phyloP scores from a whole-genome alignment of 75 land plant genomes.

The Pinus albicaulis region DNA sequence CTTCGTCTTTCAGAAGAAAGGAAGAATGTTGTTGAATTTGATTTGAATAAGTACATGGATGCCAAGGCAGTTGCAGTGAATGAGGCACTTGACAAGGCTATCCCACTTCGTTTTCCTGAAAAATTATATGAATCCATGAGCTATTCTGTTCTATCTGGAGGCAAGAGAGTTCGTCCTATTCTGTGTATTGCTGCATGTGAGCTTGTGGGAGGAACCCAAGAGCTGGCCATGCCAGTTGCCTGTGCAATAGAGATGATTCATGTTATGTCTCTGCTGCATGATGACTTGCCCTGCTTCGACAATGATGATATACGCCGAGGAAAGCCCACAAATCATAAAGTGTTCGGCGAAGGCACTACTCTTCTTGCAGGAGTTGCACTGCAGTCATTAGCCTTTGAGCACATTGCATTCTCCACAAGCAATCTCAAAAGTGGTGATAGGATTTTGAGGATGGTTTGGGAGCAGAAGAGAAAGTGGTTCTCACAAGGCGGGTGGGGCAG shows the following conservation, averaged over 20 bases:
- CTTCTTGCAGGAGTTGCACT: slow-evolving; percentile 61
- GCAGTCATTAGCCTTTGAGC: slow-evolving; percentile 45
- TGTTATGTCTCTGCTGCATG: slow-evolving; percentile 65
- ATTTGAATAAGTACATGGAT: slow-evolving; percentile 18
- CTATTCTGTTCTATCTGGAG: slow-evolving; percentile 76
- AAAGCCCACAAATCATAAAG: slow-evolving; percentile 51
- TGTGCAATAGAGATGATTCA: slow-evolving; percentile 72
- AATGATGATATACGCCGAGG: slow-evolving; percentile 58
- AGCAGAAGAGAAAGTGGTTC: too few relatives aligned
- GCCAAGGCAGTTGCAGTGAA: slow-evolving; percentile 35
- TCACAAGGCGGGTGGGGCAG: too few relatives aligned
- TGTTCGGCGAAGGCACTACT: slow-evolving; percentile 44
- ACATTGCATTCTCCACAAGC: slow-evolving; percentile 28
- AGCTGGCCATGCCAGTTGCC: slow-evolving; percentile 51
- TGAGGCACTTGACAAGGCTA: slow-evolving; percentile 48
- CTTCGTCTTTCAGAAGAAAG: background rate
- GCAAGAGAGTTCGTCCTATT: slow-evolving; percentile 59
- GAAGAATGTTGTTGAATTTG: slow-evolving; percentile 12
- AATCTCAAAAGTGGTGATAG: slow-evolving; percentile 8
- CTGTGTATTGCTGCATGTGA: slow-evolving; percentile 64
- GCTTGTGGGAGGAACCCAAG: slow-evolving; percentile 46
- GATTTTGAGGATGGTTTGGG: slow-evolving; percentile 31
- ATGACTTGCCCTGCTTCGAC: slow-evolving; percentile 64
- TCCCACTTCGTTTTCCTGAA: slow-evolving; percentile 43
- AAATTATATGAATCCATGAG: slow-evolving; percentile 65